phyloP scores from a whole-genome alignment of 1,139 yeast genomes.

The Yamadazyma buinensis region DNA sequence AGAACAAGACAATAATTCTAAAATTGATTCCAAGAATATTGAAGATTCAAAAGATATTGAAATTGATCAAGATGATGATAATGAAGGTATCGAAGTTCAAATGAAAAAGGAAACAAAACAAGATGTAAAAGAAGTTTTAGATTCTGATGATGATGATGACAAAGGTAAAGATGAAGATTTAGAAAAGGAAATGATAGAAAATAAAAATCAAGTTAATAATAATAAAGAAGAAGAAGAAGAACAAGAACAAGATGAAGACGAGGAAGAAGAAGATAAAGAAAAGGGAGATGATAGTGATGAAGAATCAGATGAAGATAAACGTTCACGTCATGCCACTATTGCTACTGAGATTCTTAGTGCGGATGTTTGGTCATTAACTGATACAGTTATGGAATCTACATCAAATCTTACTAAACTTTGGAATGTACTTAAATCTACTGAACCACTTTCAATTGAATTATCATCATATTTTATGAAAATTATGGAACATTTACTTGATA shows the following conservation, averaged over 20 bases:
- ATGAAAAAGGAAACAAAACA: constrained; percentile 2
- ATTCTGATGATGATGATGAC: constrained; percentile 12
- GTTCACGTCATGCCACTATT: constrained; percentile 71
- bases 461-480: constrained; percentile 93
- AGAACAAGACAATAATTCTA: constrained; percentile 10
- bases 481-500: constrained; percentile 86
- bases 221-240: constrained; percentile 11
- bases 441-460: constrained; percentile 65
- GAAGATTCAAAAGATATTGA: constrained; percentile 1
- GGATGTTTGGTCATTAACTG: constrained; percentile 93
- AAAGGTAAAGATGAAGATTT: constrained; percentile 6
- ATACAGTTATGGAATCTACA: constrained; percentile 78
- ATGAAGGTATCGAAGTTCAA: constrained; percentile 12
- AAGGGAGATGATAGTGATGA: constrained; percentile 18
- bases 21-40: not conserved
- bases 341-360: constrained; percentile 90
- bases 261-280: constrained; percentile 11
- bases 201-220: constrained; percentile 17
- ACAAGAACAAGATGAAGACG: constrained; percentile 11
- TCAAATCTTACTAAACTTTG: constrained; percentile 68
- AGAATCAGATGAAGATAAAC: constrained; percentile 49
- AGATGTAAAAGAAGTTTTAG: constrained; percentile 6
- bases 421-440: constrained; percentile 60
- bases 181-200: constrained; percentile 15
- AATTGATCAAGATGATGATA: constrained; percentile 4